Evolutionary conservation across 2,329 filamentous ascomycete genomes (phyloP).

Genomic region (Beauveria medogensis): DNA sequence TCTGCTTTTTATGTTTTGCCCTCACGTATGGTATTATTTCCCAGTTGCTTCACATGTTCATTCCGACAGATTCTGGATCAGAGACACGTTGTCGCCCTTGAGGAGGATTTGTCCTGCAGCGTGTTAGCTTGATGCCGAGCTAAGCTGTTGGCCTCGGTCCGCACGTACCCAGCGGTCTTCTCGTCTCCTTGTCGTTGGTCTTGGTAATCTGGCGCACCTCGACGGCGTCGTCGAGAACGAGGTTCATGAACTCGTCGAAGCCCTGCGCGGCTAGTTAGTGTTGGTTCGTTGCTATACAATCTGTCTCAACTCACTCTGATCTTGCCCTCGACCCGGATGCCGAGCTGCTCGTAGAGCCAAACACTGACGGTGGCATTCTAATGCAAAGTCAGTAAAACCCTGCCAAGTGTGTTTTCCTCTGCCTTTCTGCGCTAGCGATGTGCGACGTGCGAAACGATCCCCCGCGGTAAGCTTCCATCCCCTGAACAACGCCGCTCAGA

Average conservation of each 20-base stretch:
- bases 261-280: constrained; percentile 50
- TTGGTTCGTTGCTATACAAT: constrained; percentile 54
- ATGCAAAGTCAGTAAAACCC: constrained; percentile 14
- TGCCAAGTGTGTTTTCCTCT: neutral
- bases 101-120: constrained; percentile 68
- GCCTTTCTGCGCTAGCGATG: neutral
- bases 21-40: neutral
- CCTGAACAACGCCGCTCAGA: neutral
- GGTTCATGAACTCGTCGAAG: constrained; percentile 99
- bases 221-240: constrained; percentile 90
- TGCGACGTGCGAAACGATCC: neutral
- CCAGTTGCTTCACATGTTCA: constrained; percentile 42
- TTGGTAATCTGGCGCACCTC: constrained; percentile 84
- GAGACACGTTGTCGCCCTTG: constrained; percentile 80
- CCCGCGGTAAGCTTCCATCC: neutral
- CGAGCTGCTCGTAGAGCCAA: constrained; percentile 95
- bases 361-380: constrained; percentile 80
- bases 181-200: constrained; percentile 64
- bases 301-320: constrained; percentile 63
- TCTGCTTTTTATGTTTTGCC: neutral
- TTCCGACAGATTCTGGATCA: constrained; percentile 54
- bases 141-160: neutral
- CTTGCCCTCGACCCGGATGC: constrained; percentile 90
- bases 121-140: neutral
- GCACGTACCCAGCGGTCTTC: constrained; percentile 66